Conservation (phyloP, 257 asterid species). For the Euphrasia confusa region DNA sequence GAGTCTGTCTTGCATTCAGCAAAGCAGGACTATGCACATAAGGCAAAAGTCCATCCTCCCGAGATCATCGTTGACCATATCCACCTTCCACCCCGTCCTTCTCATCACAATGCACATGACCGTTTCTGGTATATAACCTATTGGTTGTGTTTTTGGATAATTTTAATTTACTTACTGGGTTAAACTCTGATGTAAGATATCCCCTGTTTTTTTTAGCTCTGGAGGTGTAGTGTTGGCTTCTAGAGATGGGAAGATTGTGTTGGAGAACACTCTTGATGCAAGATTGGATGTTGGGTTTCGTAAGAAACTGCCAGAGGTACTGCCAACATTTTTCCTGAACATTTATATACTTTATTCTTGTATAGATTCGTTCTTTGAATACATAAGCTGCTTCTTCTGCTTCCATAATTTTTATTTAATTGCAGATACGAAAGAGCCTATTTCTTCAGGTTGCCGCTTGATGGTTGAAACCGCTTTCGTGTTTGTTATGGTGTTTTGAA, state of each 20-base stretch:
- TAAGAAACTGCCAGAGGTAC: slow-evolving; percentile 88
- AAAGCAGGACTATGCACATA: slow-evolving; percentile 65
- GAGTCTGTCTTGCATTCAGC: slow-evolving; percentile 58
- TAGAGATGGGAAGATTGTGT: slow-evolving; percentile 94
- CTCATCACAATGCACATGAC: slow-evolving; percentile 57
- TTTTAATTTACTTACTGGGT: slow-evolving; percentile 24
- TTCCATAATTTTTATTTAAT: slow-evolving; percentile 15
- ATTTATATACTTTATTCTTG: neutral
- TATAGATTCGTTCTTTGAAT: neutral
- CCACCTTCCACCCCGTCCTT: slow-evolving; percentile 80
- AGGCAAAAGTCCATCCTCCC: slow-evolving; percentile 62
- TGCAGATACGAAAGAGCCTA: slow-evolving; percentile 83
- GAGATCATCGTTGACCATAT: slow-evolving; percentile 60
- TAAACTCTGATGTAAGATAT: neutral
- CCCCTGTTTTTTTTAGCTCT: slow-evolving; percentile 39
- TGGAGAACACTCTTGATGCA: slow-evolving; percentile 87
- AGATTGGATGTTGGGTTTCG: slow-evolving; percentile 85
- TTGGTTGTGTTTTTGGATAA: neutral
- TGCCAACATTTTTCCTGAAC: slow-evolving; percentile 1
- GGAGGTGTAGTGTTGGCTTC: slow-evolving; percentile 98
- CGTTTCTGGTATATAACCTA: slow-evolving; percentile 52
- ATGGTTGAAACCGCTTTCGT: slow-evolving; percentile 25
- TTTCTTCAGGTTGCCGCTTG: slow-evolving; percentile 45
- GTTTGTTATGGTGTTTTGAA: slow-evolving; percentile 22
- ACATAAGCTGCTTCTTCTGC: neutral